Conservation (phyloP, 2,329 filamentous ascomycete species). For the Parastagonospora avenae region DNA sequence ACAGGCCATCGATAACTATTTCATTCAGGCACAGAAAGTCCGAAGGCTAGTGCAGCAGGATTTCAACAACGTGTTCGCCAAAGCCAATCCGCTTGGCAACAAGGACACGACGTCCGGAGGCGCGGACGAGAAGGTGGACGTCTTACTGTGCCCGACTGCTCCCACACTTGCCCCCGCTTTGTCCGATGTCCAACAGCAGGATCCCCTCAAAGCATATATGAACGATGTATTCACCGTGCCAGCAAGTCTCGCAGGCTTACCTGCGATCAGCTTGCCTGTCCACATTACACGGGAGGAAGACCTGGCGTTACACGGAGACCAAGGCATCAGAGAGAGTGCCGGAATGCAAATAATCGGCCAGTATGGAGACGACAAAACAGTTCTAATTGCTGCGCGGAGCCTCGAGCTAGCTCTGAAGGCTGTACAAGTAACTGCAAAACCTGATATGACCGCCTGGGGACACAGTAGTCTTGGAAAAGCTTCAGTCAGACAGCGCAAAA, state of each 20-base stretch:
- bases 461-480: not conserved
- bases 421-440: slow-evolving; percentile 4
- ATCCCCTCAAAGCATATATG: slow-evolving; percentile 76
- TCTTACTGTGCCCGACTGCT: slow-evolving; percentile 85
- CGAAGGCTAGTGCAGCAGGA: slow-evolving; percentile 82
- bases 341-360: slow-evolving; percentile 83
- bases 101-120: slow-evolving; percentile 42
- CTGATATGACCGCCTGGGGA: slow-evolving; percentile 20
- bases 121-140: slow-evolving; percentile 73
- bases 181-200: slow-evolving; percentile 60
- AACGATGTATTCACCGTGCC: slow-evolving; percentile 97
- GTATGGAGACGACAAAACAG: slow-evolving; percentile 72
- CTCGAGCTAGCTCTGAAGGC: slow-evolving; percentile 14
- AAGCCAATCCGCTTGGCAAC: slow-evolving; percentile 69
- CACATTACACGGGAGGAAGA: slow-evolving; percentile 39
- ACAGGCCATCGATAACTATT: slow-evolving; percentile 93
- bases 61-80: slow-evolving; percentile 78
- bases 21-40: slow-evolving; percentile 88
- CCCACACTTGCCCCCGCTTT: slow-evolving; percentile 74
- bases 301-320: slow-evolving; percentile 32
- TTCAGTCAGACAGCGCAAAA: not conserved
- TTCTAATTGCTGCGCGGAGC: slow-evolving; percentile 63
- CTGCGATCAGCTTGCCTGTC: slow-evolving; percentile 82
- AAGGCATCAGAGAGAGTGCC: slow-evolving; percentile 43
- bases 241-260: slow-evolving; percentile 87